These are phyloP conservation scores for Coprinopsis sp. DNA, from an alignment of 768 basidiomycete genomes.

Conservation along the genomic window DNA sequence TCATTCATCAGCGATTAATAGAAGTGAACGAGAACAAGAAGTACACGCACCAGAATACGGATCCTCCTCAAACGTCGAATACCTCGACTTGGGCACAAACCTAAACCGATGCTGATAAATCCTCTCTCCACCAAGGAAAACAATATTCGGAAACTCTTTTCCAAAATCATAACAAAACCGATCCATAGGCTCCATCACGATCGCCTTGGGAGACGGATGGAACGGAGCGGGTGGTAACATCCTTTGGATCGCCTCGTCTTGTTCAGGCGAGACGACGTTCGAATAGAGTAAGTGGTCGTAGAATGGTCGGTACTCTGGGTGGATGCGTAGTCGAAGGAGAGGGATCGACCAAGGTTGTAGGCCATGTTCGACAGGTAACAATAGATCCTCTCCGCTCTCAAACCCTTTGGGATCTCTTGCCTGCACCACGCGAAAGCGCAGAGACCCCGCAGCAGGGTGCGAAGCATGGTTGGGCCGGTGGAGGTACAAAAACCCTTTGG, in stretches of 20 bases:
- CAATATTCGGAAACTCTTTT: no score
- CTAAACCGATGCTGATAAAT: no score
- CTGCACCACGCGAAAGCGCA: constrained; percentile 1
- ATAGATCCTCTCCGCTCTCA: neutral
- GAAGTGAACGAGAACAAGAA: neutral
- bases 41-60: neutral
- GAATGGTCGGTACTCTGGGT: neutral
- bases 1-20: neutral
- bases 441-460: neutral
- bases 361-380: neutral
- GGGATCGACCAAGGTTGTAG: neutral
- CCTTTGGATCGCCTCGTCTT: neutral
- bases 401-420: neutral
- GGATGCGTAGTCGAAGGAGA: neutral
- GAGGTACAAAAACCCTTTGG: constrained; percentile 2
- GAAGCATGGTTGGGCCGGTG: neutral
- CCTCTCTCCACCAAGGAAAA: no score
- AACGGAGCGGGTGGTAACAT: no score
- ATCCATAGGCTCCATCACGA: no score
- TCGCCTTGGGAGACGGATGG: no score
- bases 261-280: neutral
- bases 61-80: no score
- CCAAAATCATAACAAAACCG: no score
- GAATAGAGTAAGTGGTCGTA: neutral
- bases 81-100: no score